Evolutionary conservation across 306 rosid species (phyloP).

Genomic region (Cicer arietinum): DNA sequence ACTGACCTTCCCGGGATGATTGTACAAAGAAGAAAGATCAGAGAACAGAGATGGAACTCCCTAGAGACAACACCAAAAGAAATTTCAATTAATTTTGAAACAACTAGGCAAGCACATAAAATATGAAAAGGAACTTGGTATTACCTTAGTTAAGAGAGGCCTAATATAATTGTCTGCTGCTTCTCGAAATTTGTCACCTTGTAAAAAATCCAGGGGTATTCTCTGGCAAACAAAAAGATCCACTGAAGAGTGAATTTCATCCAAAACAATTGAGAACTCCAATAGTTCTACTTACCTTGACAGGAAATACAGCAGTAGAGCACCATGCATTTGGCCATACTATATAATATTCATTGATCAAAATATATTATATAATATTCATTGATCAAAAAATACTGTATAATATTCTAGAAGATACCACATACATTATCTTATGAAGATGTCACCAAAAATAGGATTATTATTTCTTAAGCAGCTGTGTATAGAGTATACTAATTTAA

Average conservation of each 20-base stretch:
- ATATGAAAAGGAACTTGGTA: constrained; percentile 23
- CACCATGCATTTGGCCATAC: constrained; percentile 5
- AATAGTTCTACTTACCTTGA: neutral
- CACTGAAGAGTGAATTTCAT: constrained; percentile 32
- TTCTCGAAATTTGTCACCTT: constrained; percentile 80
- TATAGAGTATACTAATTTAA: neutral
- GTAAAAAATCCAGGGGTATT: constrained; percentile 95
- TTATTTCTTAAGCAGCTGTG: constrained; percentile 9
- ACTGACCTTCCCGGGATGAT: constrained; percentile 91
- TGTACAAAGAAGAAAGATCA: constrained; percentile 91
- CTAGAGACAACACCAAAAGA: constrained; percentile 57
- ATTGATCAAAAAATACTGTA: neutral
- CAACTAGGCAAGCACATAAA: constrained; percentile 31
- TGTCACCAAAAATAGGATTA: constrained; percentile 33
- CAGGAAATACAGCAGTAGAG: constrained; percentile 15
- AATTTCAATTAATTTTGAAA: constrained; percentile 37
- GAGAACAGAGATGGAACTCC: constrained; percentile 98
- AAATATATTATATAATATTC: neutral
- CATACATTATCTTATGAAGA: constrained; percentile 4
- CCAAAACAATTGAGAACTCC: neutral
- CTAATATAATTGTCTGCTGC: constrained; percentile 87
- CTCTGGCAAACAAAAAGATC: constrained; percentile 61
- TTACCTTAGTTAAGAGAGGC: constrained; percentile 95
- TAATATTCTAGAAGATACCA: constrained; percentile 8
- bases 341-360: neutral